A percentile compares a stretch with the other conserved stretches of the same genome.
phyloP scores from a whole-genome alignment of 2,329 filamentous ascomycete species.

The Phoma herbarum region DNA sequence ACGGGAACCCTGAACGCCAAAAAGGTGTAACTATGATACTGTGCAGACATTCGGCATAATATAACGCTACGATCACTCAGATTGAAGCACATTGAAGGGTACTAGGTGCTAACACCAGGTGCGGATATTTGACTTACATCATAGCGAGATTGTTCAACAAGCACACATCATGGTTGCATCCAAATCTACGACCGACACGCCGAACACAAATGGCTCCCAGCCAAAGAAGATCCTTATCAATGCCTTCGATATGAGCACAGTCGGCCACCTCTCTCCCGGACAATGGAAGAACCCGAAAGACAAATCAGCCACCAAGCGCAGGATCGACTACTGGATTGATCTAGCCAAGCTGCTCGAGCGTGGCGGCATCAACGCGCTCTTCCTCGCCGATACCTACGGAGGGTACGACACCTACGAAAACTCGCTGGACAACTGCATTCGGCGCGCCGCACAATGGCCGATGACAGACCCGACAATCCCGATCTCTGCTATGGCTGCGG shows the following conservation, averaged over 20 bases:
- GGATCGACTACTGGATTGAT: conserved; percentile 70
- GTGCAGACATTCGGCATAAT: not conserved
- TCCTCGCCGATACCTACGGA: conserved; percentile 73
- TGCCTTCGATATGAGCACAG: not conserved
- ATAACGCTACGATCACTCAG: not conserved
- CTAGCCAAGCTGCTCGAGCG: conserved; percentile 69
- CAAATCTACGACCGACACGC: not conserved
- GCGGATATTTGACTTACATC: too few species aligned
- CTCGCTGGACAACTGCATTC: not conserved
- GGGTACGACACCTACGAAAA: not conserved
- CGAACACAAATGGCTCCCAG: not conserved
- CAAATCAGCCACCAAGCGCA: conserved; percentile 65
- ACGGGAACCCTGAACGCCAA: not conserved
- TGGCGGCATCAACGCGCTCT: conserved; percentile 70
- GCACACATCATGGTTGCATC: not conserved
- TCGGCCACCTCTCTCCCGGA: not conserved
- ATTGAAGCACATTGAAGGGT: not conserved
- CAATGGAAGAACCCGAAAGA: not conserved
- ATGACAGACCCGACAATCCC: not conserved
- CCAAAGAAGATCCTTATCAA: not conserved
- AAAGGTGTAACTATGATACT: not conserved
- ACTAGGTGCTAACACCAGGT: too few species aligned
- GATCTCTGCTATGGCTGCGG: not conserved
- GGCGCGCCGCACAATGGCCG: not conserved
- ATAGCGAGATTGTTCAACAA: too few species aligned